A percentile compares a stretch with the other conserved stretches of the same genome.
These are phyloP conservation scores for Teratosphaeria gauchensis DNA, from an alignment of 2,329 filamentous ascomycete genomes.

Conservation along the genomic window DNA sequence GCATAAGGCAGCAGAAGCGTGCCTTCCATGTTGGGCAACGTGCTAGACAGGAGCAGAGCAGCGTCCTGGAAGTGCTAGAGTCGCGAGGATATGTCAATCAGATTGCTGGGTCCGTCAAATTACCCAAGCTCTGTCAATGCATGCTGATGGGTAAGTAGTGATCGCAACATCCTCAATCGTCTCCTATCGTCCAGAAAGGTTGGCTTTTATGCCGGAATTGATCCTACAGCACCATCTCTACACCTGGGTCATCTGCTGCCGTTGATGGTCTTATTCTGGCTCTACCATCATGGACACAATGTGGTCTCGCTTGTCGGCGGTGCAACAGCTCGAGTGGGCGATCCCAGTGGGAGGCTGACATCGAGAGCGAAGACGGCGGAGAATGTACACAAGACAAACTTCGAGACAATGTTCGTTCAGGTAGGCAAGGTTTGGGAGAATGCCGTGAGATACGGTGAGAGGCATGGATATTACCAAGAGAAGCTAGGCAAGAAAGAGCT, in stretches of 20 bases:
- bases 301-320: conserved; percentile 52
- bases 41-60: background rate
- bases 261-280: conserved; percentile 75
- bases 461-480: conserved; percentile 51
- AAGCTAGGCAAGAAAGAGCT: conserved; percentile 58
- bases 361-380: conserved; percentile 47
- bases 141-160: conserved; percentile 16
- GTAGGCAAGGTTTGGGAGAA: conserved; percentile 64
- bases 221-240: conserved; percentile 69
- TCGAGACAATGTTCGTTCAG: conserved; percentile 59
- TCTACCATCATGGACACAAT: conserved; percentile 66
- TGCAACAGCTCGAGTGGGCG: conserved; percentile 68
- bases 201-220: conserved; percentile 70
- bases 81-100: conserved; percentile 67
- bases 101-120: conserved; percentile 54
- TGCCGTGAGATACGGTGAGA: conserved; percentile 55
- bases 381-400: conserved; percentile 51
- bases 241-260: conserved; percentile 74
- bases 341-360: conserved; percentile 61
- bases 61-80: conserved; percentile 52
- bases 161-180: conserved; percentile 48
- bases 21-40: background rate
- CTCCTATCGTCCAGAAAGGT: conserved; percentile 57
- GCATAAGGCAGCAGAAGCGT: background rate
- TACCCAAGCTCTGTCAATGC: background rate